phyloP scores from a whole-genome alignment of 2,329 filamentous ascomycete species.

The Fusarium austroafricanum region DNA sequence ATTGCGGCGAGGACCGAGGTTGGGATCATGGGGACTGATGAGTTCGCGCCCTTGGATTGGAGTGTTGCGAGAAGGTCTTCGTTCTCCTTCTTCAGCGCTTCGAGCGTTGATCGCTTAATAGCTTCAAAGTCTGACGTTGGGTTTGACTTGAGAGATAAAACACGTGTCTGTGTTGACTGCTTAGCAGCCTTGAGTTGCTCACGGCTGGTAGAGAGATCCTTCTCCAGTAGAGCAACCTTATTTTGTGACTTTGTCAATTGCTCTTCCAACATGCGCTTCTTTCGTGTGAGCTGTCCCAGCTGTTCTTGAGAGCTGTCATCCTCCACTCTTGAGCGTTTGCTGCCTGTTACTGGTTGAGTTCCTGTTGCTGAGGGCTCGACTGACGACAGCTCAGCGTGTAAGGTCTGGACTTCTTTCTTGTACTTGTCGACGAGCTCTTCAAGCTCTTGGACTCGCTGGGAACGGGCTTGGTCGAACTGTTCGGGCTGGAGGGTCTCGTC shows the following conservation, averaged over 20 bases:
- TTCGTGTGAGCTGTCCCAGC: slow-evolving; percentile 84
- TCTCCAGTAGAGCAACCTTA: slow-evolving; percentile 75
- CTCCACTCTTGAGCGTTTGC: slow-evolving; percentile 74
- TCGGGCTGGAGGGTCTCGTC: slow-evolving; percentile 88
- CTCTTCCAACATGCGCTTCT: slow-evolving; percentile 87
- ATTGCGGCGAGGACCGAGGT: slow-evolving; percentile 79
- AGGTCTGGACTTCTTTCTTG: slow-evolving; percentile 79
- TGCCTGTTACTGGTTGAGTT: slow-evolving; percentile 58
- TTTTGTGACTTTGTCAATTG: slow-evolving; percentile 77
- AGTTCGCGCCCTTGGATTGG: slow-evolving; percentile 55
- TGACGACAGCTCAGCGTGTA: slow-evolving; percentile 79
- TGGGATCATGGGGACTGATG: slow-evolving; percentile 75
- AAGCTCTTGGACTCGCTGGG: slow-evolving; percentile 80
- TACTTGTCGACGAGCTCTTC: slow-evolving; percentile 90
- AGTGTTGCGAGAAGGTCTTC: slow-evolving; percentile 82
- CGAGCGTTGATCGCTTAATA: slow-evolving; percentile 83
- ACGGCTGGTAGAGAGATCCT: slow-evolving; percentile 77
- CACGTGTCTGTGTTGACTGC: slow-evolving; percentile 78
- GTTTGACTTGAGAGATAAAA: slow-evolving; percentile 90
- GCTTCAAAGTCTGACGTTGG: slow-evolving; percentile 88
- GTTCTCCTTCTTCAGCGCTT: slow-evolving; percentile 85
- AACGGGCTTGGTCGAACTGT: slow-evolving; percentile 79
- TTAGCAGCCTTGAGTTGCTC: slow-evolving; percentile 77
- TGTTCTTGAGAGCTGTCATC: slow-evolving; percentile 75
- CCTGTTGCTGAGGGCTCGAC: slow-evolving; percentile 61